A percentile compares a stretch with the other conserved stretches of the same genome.
phyloP scores from a whole-genome alignment of 129 eudicot species.

The Chrysanthemum seticuspe region DNA sequence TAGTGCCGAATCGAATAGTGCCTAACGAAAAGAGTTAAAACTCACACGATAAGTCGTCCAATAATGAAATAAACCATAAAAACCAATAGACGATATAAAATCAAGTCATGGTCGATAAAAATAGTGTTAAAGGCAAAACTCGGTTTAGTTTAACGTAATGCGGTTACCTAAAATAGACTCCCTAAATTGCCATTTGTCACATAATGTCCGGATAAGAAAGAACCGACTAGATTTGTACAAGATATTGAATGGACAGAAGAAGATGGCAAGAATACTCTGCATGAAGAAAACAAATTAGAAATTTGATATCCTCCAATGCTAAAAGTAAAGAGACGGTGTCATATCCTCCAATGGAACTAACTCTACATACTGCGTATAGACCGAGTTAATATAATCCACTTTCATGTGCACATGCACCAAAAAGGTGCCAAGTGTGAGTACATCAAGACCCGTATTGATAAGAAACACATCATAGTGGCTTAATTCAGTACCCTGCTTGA shows the following conservation, averaged over 20 bases:
- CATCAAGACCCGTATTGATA: conserved; percentile 64
- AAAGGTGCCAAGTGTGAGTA: conserved; percentile 64
- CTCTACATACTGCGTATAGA: conserved; percentile 35
- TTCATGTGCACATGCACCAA: conserved; percentile 60
- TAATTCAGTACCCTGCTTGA: conserved; percentile 76
- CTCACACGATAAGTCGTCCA: too few species aligned
- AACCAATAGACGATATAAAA: too few species aligned
- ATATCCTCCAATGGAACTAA: conserved; percentile 55
- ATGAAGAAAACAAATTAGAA: conserved; percentile 18
- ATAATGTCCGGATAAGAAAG: conserved; percentile 46
- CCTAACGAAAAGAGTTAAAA: too few species aligned
- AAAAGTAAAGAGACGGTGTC: conserved; percentile 9
- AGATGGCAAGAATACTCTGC: conserved; percentile 58
- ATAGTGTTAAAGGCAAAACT: too few species aligned
- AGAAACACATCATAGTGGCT: conserved; percentile 69
- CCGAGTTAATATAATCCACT: conserved; percentile 43
- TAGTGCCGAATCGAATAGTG: too few species aligned
- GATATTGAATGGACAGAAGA: conserved; percentile 67
- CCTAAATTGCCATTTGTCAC: too few species aligned
- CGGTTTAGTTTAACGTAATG: too few species aligned
- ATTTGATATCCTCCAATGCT: neutral
- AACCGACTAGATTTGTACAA: conserved; percentile 76
- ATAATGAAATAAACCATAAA: too few species aligned
- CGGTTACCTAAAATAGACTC: too few species aligned
- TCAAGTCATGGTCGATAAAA: too few species aligned